Conservation (phyloP, 305 asterid genomes). For the Petunia hybrid region DNA sequence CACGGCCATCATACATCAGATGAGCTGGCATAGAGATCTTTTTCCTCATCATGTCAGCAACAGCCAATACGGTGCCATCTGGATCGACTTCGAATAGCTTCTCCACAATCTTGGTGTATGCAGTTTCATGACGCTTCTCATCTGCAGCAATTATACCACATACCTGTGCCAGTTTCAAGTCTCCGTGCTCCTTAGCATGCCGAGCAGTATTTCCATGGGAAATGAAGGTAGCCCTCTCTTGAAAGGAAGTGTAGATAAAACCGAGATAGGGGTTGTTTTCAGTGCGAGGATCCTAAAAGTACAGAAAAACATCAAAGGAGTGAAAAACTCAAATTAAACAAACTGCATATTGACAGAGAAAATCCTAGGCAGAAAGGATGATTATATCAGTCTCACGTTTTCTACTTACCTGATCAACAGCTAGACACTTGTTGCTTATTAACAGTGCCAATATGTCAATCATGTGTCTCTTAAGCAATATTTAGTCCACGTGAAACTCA, state of each 20-base stretch:
- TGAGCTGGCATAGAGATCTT: conserved; percentile 43
- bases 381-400: not conserved
- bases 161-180: conserved; percentile 37
- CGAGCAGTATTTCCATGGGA: conserved; percentile 41
- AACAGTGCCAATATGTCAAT: conserved; percentile 4
- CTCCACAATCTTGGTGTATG: conserved; percentile 38
- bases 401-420: conserved; percentile 1
- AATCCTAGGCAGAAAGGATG: not conserved
- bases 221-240: conserved; percentile 40
- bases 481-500: not conserved
- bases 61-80: conserved; percentile 31
- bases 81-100: conserved; percentile 39
- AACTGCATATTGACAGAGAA: not conserved
- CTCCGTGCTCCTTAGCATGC: conserved; percentile 38
- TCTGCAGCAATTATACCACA: conserved; percentile 39
- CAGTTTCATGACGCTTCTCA: conserved; percentile 39
- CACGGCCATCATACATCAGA: conserved; percentile 38
- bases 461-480: not conserved
- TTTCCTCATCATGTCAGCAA: conserved; percentile 40
- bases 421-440: not conserved
- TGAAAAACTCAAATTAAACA: not conserved
- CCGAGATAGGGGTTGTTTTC: conserved; percentile 39
- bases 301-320: not conserved
- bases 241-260: conserved; percentile 39
- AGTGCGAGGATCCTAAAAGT: conserved; percentile 36